Percentiles rank a stretch among this genome's conserved stretches.
Conservation (phyloP, 352 stramenopile genomes). For the Bremia lactucae region DNA sequence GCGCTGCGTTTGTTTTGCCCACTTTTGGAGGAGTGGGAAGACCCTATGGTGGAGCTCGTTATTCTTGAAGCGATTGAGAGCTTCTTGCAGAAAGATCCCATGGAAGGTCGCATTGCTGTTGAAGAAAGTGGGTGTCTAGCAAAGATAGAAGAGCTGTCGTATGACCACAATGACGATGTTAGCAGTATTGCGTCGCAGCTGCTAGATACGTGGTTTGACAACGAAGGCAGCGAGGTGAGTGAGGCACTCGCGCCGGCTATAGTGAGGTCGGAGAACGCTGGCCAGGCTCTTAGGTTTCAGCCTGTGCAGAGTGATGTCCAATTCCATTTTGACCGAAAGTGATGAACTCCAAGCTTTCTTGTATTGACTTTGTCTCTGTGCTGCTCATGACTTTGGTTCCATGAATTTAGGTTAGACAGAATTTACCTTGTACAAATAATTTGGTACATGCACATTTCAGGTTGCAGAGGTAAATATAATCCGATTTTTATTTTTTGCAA, state of each 20-base stretch:
- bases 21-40: constrained; percentile 74
- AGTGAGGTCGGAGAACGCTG: constrained; percentile 24
- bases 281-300: constrained; percentile 56
- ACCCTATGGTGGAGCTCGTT: constrained; percentile 78
- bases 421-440: too few relatives aligned
- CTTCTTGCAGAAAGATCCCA: constrained; percentile 52
- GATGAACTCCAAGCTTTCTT: constrained; percentile 1
- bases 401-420: too few relatives aligned
- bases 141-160: constrained; percentile 77
- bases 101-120: constrained; percentile 49
- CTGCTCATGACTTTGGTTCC: too few relatives aligned
- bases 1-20: constrained; percentile 66
- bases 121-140: constrained; percentile 69
- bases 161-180: constrained; percentile 73
- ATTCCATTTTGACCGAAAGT: constrained; percentile 60
- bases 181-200: constrained; percentile 60
- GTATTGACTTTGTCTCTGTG: too few relatives aligned
- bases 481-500: too few relatives aligned
- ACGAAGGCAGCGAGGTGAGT: constrained; percentile 38
- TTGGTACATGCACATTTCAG: too few relatives aligned
- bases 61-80: constrained; percentile 74
- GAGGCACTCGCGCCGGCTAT: constrained; percentile 36
- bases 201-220: constrained; percentile 78
- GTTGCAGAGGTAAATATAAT: too few relatives aligned
- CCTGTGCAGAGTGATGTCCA: constrained; percentile 48